These are phyloP conservation scores for Coniochaeta sp. DNA, from an alignment of 2,329 filamentous ascomycete species.

Conservation along the genomic window DNA sequence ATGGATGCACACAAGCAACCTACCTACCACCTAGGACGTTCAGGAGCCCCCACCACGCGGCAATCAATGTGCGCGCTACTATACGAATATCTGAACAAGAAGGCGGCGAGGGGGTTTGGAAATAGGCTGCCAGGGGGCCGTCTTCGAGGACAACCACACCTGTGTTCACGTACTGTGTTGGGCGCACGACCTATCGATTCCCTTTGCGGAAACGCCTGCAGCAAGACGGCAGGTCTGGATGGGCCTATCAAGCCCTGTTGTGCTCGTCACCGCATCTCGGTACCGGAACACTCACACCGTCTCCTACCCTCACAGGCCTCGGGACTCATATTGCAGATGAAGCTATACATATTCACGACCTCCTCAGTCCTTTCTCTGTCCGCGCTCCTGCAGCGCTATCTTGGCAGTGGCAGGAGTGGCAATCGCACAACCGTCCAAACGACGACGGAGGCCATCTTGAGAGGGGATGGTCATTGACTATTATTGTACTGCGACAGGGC, in stretches of 20 bases:
- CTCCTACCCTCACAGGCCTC: background rate
- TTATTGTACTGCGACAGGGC: background rate
- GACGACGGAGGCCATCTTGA: background rate
- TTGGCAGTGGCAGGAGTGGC: background rate
- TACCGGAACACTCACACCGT: background rate
- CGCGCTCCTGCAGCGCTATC: no score
- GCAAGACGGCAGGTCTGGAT: background rate
- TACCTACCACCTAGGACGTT: background rate
- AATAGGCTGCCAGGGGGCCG: no score
- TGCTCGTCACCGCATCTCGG: background rate
- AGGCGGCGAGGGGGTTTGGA: no score
- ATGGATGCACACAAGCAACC: background rate
- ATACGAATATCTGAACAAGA: background rate
- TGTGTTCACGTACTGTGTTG: no score
- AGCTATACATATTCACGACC: no score
- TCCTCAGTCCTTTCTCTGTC: no score
- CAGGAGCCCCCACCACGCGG: background rate
- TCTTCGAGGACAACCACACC: no score
- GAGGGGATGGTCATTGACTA: background rate
- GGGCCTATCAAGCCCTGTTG: background rate
- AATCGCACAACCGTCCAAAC: background rate
- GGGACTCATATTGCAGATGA: background rate
- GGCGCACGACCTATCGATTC: background rate
- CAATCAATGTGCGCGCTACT: background rate
- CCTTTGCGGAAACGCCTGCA: background rate